phyloP scores from a whole-genome alignment of 192 early-diverging fungal species.

The Entomortierella lignicola region DNA sequence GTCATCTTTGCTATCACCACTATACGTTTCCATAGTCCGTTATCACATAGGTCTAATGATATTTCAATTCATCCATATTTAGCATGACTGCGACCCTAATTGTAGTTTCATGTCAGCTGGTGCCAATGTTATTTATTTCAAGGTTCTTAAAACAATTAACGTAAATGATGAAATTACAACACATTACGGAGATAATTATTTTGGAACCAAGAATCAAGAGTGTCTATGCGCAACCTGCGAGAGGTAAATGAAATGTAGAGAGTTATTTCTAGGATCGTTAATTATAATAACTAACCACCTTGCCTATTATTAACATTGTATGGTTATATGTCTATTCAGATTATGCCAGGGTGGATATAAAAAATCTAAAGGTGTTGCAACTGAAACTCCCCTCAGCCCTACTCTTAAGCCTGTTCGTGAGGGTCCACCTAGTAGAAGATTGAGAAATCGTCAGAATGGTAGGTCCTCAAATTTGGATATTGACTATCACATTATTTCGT shows the following conservation, averaged over 20 bases:
- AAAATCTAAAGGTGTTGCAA: background rate
- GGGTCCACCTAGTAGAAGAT: background rate
- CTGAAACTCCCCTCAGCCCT: slow-evolving; percentile 1
- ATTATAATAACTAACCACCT: no score
- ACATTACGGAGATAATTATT: slow-evolving; percentile 70
- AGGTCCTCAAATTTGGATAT: background rate
- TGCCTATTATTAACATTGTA: background rate
- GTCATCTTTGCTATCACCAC: background rate
- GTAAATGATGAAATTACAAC: slow-evolving; percentile 70
- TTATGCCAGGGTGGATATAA: slow-evolving; percentile 22
- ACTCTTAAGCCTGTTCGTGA: background rate
- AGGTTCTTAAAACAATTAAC: slow-evolving; percentile 57
- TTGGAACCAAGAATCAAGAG: slow-evolving; percentile 69
- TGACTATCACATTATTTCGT: background rate
- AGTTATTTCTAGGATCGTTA: background rate
- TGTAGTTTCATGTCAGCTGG: slow-evolving; percentile 61
- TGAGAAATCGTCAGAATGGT: slow-evolving; percentile 12
- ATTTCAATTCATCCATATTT: background rate
- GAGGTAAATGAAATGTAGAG: slow-evolving; percentile 14
- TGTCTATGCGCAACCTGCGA: slow-evolving; percentile 72
- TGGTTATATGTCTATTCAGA: background rate
- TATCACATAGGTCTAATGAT: background rate
- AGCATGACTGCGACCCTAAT: slow-evolving; percentile 74
- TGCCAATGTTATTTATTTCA: slow-evolving; percentile 66
- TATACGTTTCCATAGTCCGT: background rate